These are phyloP conservation scores for Trichoderma arundinaceum DNA, from an alignment of 2,329 filamentous ascomycete species.

Conservation along the genomic window DNA sequence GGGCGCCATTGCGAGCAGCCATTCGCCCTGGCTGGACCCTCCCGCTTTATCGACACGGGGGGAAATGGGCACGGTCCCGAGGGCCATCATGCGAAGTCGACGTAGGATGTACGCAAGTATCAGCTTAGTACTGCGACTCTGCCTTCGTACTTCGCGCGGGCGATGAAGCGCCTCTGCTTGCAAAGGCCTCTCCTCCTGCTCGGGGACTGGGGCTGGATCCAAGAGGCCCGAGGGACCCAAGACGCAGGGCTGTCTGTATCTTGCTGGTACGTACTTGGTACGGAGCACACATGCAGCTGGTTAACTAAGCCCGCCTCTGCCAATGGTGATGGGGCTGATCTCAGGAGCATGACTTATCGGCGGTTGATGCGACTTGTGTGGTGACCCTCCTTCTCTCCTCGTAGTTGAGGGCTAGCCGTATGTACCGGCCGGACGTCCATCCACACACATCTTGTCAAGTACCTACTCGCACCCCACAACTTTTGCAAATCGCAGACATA, in stretches of 20 bases:
- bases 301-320: too few relatives aligned
- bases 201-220: too few relatives aligned
- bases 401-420: neutral
- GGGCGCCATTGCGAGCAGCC: too few relatives aligned
- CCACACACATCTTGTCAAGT: neutral
- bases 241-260: too few relatives aligned
- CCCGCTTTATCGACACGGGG: neutral
- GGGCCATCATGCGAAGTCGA: neutral
- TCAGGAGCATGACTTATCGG: constrained; percentile 23
- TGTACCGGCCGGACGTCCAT: neutral
- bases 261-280: too few relatives aligned
- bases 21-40: neutral
- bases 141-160: neutral
- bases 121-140: constrained; percentile 7
- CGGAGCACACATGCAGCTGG: too few relatives aligned
- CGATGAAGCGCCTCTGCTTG: neutral
- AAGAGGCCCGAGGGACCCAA: too few relatives aligned
- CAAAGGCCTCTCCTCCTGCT: neutral
- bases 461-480: constrained; percentile 30
- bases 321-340: neutral
- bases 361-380: neutral
- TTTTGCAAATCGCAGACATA: constrained; percentile 35
- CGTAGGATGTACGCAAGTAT: constrained; percentile 7
- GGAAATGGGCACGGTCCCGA: neutral
- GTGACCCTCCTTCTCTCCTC: neutral